These are phyloP conservation scores for Lophiostoma macrostomum DNA, from an alignment of 495 filamentous ascomycete genomes.

Conservation along the genomic window DNA sequence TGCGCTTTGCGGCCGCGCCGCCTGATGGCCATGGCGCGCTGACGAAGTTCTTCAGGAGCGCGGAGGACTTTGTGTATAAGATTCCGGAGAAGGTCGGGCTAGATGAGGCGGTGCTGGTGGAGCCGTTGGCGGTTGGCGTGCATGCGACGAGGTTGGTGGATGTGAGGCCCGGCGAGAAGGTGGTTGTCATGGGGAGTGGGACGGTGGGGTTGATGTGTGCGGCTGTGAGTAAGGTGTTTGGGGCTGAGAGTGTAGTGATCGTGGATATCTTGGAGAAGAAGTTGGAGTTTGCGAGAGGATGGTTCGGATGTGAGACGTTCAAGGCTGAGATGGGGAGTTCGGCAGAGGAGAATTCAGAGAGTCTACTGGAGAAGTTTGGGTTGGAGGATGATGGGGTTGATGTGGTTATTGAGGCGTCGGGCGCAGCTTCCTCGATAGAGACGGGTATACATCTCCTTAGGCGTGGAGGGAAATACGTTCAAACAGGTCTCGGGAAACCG, in stretches of 20 bases:
- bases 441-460: constrained; percentile 50
- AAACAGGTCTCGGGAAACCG: constrained; percentile 58
- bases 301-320: constrained; percentile 38
- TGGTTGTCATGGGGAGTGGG: constrained; percentile 56
- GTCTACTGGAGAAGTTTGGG: constrained; percentile 16
- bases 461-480: constrained; percentile 57
- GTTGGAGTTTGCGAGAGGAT: constrained; percentile 53
- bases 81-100: constrained; percentile 47
- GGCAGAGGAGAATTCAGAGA: constrained; percentile 48
- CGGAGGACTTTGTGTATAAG: constrained; percentile 57
- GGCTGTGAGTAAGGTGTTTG: constrained; percentile 53
- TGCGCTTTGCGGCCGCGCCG: constrained; percentile 32
- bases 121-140: constrained; percentile 55
- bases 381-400: constrained; percentile 46
- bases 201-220: constrained; percentile 56
- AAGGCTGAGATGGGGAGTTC: constrained; percentile 31
- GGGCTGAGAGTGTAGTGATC: constrained; percentile 51
- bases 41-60: constrained; percentile 53
- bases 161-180: constrained; percentile 48
- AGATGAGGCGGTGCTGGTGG: constrained; percentile 54
- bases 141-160: constrained; percentile 51
- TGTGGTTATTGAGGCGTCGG: constrained; percentile 57
- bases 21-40: constrained; percentile 45
- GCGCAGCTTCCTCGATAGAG: constrained; percentile 53
- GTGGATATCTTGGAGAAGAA: constrained; percentile 55